Conservation (phyloP, 352 stramenopile species). For the Thalassiosira ordinaria region DNA sequence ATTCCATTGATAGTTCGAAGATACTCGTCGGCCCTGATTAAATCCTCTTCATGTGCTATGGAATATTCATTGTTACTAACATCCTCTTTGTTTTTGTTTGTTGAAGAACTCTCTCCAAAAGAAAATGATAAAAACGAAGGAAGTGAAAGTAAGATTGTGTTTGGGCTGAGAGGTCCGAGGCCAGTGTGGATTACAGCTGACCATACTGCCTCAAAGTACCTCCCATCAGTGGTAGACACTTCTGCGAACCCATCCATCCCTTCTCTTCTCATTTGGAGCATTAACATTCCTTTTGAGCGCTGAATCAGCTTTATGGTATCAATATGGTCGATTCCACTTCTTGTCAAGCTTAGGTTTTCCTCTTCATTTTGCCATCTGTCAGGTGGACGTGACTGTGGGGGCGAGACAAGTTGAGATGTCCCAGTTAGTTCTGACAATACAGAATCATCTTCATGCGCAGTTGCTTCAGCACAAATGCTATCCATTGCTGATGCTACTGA, state of each 20-base stretch:
- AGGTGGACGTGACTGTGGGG: constrained; percentile 3
- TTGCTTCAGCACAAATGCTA: constrained; percentile 31
- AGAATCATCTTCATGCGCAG: constrained; percentile 28
- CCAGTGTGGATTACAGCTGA: constrained; percentile 60
- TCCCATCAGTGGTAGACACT: constrained; percentile 54
- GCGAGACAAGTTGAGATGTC: not conserved
- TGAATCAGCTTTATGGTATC: constrained; percentile 42
- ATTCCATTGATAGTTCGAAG: constrained; percentile 75
- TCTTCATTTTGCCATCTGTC: constrained; percentile 57
- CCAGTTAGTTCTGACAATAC: constrained; percentile 30
- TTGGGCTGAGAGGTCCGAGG: constrained; percentile 62
- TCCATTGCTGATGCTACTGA: constrained; percentile 29
- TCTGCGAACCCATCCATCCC: constrained; percentile 74
- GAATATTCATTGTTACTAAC: constrained; percentile 22
- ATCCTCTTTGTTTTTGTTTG: constrained; percentile 19
- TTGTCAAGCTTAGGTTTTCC: constrained; percentile 45
- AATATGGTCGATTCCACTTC: constrained; percentile 44
- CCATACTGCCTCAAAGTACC: constrained; percentile 51
- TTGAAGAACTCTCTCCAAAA: constrained; percentile 1
- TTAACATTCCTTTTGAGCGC: constrained; percentile 57
- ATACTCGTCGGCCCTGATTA: constrained; percentile 57
- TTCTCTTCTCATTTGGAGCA: constrained; percentile 74
- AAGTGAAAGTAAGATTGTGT: constrained; percentile 76
- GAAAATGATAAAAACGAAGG: constrained; percentile 48
- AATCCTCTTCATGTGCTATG: constrained; percentile 9